Base-by-base conservation (phyloP, 2,329 filamentous ascomycete genomes). In the Aspergillus sp. region DNA sequence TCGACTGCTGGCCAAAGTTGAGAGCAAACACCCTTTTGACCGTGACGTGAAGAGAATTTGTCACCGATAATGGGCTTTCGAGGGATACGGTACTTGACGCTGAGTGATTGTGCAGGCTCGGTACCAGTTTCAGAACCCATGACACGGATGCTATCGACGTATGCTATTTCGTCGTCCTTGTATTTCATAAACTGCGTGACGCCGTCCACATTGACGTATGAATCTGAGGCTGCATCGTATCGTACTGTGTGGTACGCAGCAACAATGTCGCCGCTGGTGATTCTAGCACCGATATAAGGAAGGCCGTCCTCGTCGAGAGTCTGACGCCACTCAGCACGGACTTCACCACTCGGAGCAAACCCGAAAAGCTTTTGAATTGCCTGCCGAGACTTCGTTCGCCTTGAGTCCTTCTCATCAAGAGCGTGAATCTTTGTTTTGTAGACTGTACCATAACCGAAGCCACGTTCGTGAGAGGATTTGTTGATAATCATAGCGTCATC, bases 401-500 rank as follows among this genome's bases (percentile, higher is more conserved):
- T 83, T 20, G 85, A 85, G 44, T 81, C 80, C 61, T 93, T 90
- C 52, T 96, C 91, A 66, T 91, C 89, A 17, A 98, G 83, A 37
- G 89, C 86, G 70, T 95, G 87, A 70, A 96, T 90, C 78, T 98
- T 96, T 8, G 92, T 96, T 80, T 99, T 99, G 83, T 97, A 99
- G 67, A 99, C 92, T 5, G 93, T 96, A 55, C 95, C 95, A 70
- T 98, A 87, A 39, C 92, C 93, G 70, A 99, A 98, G 13, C 95
- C 95, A 66, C 95, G 87, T 76, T 99, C 95, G 75, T 97, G 91
- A 3, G 93, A 88, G 19, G 92, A 96, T 75, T 98, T 98, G 82
- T 98, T 98, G 72, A 99, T 82, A 72, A 99, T 98, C 93, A 98
- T 98, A 73, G 95, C 95, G 78, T 99, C 95, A 82, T 99, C 95